phyloP scores from a whole-genome alignment of 2,329 filamentous ascomycete genomes.

The Colletotrichum theobromicola region DNA sequence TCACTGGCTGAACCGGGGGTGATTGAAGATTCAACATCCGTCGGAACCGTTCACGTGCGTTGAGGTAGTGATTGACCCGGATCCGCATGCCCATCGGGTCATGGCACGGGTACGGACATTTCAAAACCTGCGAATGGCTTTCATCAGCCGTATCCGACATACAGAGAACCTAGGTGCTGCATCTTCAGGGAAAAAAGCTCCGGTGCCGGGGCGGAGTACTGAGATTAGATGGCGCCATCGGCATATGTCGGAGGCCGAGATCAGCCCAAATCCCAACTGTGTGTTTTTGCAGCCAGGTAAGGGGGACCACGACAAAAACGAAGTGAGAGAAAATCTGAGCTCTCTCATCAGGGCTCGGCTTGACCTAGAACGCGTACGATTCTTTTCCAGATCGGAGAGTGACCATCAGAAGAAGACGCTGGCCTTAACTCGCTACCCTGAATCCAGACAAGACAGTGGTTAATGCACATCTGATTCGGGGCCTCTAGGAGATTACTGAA shows the following conservation, averaged over 20 bases:
- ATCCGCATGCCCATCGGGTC: not conserved
- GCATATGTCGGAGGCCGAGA: not conserved
- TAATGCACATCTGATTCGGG: rapidly evolving
- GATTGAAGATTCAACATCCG: not conserved
- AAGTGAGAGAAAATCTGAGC: not conserved
- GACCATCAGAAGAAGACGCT: not conserved
- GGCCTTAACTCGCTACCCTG: not conserved
- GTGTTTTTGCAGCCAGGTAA: not conserved
- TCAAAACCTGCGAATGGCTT: not conserved
- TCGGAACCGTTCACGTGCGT: not conserved
- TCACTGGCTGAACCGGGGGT: not conserved
- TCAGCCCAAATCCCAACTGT: not conserved
- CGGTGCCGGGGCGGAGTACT: not conserved
- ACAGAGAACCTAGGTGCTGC: not conserved
- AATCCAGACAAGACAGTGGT: not conserved
- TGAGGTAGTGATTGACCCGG: not conserved
- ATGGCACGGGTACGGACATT: not conserved
- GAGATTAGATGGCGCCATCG: not conserved
- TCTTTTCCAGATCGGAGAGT: not conserved
- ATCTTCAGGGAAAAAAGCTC: not conserved
- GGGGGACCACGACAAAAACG: rapidly evolving
- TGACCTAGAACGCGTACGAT: not conserved
- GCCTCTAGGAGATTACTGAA: not conserved
- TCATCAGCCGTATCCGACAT: not conserved
- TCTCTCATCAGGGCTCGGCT: rapidly evolving